Conservation (phyloP, 371 early-diverging fungal species). For the Sporodiniella umbellata region DNA sequence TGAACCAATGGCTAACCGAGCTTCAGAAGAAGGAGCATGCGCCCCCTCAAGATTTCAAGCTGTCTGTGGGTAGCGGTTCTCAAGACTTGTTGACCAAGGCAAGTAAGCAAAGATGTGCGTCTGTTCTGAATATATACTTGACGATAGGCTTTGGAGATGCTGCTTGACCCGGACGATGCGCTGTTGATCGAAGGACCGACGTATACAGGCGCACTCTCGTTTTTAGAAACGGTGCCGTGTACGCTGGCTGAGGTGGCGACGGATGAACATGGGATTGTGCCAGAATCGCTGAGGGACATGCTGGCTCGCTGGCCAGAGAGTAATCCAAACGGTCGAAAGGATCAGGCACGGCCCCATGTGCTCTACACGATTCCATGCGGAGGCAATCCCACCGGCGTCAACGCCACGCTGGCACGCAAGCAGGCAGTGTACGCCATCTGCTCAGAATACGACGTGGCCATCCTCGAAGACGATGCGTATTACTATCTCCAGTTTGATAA, state of each 20-base stretch:
- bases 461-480: conserved; percentile 82
- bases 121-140: no score
- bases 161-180: conserved; percentile 59
- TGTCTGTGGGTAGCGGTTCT: conserved; percentile 71
- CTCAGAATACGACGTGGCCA: conserved; percentile 57
- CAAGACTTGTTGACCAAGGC: conserved; percentile 76
- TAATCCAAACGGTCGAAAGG: conserved; percentile 27
- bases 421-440: conserved; percentile 60
- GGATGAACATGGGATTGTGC: conserved; percentile 54
- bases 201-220: conserved; percentile 74
- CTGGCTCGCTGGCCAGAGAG: conserved; percentile 48
- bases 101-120: conserved; percentile 2
- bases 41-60: conserved; percentile 55
- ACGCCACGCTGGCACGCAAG: conserved; percentile 60
- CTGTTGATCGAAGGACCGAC: conserved; percentile 74
- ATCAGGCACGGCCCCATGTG: conserved; percentile 43
- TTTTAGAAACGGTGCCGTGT: conserved; percentile 62
- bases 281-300: conserved; percentile 44
- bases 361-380: conserved; percentile 65
- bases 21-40: conserved; percentile 62
- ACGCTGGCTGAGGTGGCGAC: conserved; percentile 60
- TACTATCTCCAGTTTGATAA: conserved; percentile 60
- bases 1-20: conserved; percentile 62
- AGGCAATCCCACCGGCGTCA: conserved; percentile 75
- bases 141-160: conserved; percentile 73